Evolutionary conservation across 1,284 basidiomycete genomes (phyloP), one percentile per base, ranked within the genome.

Genomic region (Ustilago cynodontis): DNA sequence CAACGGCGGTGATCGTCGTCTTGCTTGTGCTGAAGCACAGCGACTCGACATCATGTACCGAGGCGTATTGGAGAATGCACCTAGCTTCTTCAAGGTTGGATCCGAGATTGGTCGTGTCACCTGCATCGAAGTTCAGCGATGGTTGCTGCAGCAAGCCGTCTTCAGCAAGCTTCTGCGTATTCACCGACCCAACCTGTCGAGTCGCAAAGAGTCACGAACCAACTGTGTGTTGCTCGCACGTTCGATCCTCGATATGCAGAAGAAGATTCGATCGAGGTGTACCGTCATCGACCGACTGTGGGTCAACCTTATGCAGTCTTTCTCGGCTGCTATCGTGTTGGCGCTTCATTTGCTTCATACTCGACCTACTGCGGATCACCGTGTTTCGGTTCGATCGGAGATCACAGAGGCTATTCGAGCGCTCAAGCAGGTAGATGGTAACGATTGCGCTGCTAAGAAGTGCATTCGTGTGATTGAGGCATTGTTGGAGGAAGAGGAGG

Each of bases 141-240:
- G 82, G 81, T 59, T 84, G 33, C 71, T 85, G 28, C 80, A 83
- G 67, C 83, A 84, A 66, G 67, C 61, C 22, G 76, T 84, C 2
- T 84, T 85, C 59, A 78, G 79, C 74, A 80, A 81, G 65, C 73
- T 85, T 5, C 62, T 85, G 14, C 70, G 74, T 22, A 71, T 85
- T 18, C 83, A 85, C 49, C 78, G 83, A 18, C 74, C 75, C 16
- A 72, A 74, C 20, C 60, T 85, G 31, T 73, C 71, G 26, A 79
- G 71, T 52, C 63, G 75, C 24, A 69, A 75, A 35, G 72, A 77
- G 59, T 78, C 76, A 35, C 71, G 82, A 16, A 71, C 65, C 55
- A 80, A 77, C 52, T 84, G 82, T 56, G 83, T 85, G 22, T 58
- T 82, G 31, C 62, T 84, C 28, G 83, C 83, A 2, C 76, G 83